phyloP scores from a whole-genome alignment of 2,329 filamentous ascomycete species.

The Periconia sp. region DNA sequence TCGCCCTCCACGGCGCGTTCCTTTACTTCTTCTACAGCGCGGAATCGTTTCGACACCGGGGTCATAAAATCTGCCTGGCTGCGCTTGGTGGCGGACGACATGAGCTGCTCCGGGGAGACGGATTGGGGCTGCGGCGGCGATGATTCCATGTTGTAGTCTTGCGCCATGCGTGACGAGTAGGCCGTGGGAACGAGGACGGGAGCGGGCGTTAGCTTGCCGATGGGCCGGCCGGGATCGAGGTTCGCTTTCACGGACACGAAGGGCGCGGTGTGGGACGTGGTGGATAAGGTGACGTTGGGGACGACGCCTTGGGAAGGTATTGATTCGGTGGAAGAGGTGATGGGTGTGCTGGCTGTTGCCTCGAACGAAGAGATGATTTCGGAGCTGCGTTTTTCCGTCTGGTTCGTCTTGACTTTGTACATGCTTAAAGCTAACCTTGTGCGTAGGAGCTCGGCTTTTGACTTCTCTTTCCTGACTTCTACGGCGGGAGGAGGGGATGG shows the following conservation, averaged over 20 bases:
- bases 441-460: slow-evolving; percentile 67
- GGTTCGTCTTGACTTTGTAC: slow-evolving; percentile 76
- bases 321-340: slow-evolving; percentile 18
- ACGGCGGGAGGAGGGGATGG: slow-evolving; percentile 10
- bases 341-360: slow-evolving; percentile 10
- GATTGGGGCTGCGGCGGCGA: slow-evolving; percentile 26
- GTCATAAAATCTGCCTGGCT: slow-evolving; percentile 10
- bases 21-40: slow-evolving; percentile 14
- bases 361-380: slow-evolving; percentile 51
- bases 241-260: slow-evolving; percentile 32
- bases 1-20: slow-evolving; percentile 7
- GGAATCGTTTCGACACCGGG: slow-evolving; percentile 14
- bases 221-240: slow-evolving; percentile 33
- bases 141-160: slow-evolving; percentile 29
- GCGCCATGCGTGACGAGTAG: slow-evolving; percentile 42
- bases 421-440: slow-evolving; percentile 70
- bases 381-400: slow-evolving; percentile 65
- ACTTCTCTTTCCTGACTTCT: slow-evolving; percentile 17
- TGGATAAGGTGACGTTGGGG: slow-evolving; percentile 34
- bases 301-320: slow-evolving; percentile 12
- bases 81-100: slow-evolving; percentile 17
- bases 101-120: slow-evolving; percentile 26
- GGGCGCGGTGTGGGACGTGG: slow-evolving; percentile 7
- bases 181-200: slow-evolving; percentile 42
- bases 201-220: slow-evolving; percentile 34